phyloP scores from a whole-genome alignment of 768 basidiomycete genomes.

The Paxillus rubicundulus region DNA sequence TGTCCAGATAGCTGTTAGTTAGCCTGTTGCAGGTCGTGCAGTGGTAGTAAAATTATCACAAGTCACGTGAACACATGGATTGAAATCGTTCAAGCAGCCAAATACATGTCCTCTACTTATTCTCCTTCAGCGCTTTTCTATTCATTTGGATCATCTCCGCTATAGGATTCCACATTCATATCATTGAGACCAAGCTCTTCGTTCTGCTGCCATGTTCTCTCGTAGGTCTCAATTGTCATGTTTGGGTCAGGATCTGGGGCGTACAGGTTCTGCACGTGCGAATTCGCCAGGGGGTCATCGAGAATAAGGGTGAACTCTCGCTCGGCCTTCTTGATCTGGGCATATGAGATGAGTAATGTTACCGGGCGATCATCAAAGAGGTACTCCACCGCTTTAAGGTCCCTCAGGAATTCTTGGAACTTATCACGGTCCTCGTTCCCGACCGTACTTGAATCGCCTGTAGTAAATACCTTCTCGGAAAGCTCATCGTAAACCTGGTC shows the following conservation, averaged over 20 bases:
- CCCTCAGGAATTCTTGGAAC: conserved; percentile 76
- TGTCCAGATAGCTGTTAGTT: conserved; percentile 7
- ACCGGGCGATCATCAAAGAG: not conserved
- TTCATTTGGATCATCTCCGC: conserved; percentile 10
- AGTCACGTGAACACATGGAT: not conserved
- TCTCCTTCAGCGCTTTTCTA: not conserved
- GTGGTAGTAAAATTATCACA: conserved; percentile 7
- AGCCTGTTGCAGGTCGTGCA: not conserved
- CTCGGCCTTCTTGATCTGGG: conserved; percentile 72
- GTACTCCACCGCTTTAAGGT: conserved; percentile 65
- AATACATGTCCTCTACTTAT: conserved; percentile 1
- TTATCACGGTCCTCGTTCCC: conserved; percentile 45
- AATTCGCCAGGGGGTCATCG: conserved; percentile 94
- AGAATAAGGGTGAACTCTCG: conserved; percentile 88
- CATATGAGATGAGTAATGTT: conserved; percentile 1
- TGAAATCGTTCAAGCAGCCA: too few species aligned
- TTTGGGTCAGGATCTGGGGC: conserved; percentile 97
- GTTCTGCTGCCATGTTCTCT: conserved; percentile 86
- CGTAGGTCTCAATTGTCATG: conserved; percentile 81
- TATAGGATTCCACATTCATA: conserved; percentile 66
- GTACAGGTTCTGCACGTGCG: conserved; percentile 94
- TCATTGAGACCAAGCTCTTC: conserved; percentile 93
- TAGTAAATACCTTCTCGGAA: conserved; percentile 77
- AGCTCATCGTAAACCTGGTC: conserved; percentile 95
- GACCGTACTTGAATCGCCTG: conserved; percentile 57